phyloP scores from a whole-genome alignment of 768 basidiomycete species.

The Leucogyrophana mollusca region DNA sequence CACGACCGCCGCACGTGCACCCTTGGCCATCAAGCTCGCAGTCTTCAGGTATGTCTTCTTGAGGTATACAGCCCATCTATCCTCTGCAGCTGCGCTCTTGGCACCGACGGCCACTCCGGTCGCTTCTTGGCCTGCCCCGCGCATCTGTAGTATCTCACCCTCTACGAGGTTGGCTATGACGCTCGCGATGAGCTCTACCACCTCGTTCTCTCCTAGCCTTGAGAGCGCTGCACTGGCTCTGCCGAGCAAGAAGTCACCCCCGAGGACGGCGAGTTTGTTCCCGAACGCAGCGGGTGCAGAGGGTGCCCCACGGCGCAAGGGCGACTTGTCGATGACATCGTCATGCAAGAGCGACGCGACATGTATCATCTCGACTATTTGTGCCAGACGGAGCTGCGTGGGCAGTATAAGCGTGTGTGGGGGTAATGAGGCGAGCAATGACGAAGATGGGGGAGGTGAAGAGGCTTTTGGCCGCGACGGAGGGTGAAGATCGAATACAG shows the following conservation, averaged over 20 bases:
- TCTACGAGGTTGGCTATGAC: slow-evolving; percentile 97
- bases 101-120: neutral
- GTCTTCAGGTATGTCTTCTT: slow-evolving; percentile 94
- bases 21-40: slow-evolving; percentile 88
- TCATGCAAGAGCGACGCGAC: slow-evolving; percentile 93
- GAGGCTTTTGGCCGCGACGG: slow-evolving; percentile 9
- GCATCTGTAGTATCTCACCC: slow-evolving; percentile 87
- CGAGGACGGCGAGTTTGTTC: slow-evolving; percentile 92
- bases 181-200: slow-evolving; percentile 89
- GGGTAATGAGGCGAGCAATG: slow-evolving; percentile 32
- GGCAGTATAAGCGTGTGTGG: slow-evolving; percentile 58
- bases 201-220: slow-evolving; percentile 82
- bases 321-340: slow-evolving; percentile 76
- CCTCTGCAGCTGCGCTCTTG: slow-evolving; percentile 14
- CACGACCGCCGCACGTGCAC: slow-evolving; percentile 80
- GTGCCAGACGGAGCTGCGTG: slow-evolving; percentile 88
- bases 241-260: slow-evolving; percentile 93
- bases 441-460: slow-evolving; percentile 13
- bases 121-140: slow-evolving; percentile 9
- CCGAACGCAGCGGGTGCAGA: slow-evolving; percentile 78
- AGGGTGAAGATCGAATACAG: slow-evolving; percentile 49
- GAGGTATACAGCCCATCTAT: slow-evolving; percentile 77
- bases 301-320: slow-evolving; percentile 66
- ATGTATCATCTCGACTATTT: slow-evolving; percentile 98
- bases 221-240: slow-evolving; percentile 86